phyloP scores from a whole-genome alignment of 1,284 basidiomycete genomes.

The Melampsora medusae region DNA sequence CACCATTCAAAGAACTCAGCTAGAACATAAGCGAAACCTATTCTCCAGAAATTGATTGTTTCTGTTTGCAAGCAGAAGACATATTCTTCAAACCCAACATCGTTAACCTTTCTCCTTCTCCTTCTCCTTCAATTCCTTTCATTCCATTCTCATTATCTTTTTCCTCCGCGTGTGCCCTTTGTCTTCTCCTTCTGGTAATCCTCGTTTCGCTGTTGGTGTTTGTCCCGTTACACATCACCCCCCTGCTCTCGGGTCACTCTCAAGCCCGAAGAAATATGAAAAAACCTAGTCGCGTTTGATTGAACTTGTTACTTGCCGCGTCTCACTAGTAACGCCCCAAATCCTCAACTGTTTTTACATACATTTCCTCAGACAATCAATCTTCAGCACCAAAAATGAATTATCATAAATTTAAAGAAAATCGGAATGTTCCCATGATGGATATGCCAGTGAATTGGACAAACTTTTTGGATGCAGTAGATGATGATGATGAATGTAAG shows the following conservation, averaged over 20 bases:
- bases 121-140: neutral
- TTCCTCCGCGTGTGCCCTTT: neutral
- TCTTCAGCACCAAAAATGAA: neutral
- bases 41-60: neutral
- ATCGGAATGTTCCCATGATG: neutral
- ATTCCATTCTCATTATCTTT: neutral
- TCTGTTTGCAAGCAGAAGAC: neutral
- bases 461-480: neutral
- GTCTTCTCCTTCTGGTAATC: constrained; percentile 6
- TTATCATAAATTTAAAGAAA: neutral
- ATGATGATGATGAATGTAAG: constrained; percentile 5
- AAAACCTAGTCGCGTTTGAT: too few species aligned
- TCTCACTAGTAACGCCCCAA: too few species aligned
- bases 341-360: too few species aligned
- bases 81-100: neutral
- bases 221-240: constrained; percentile 57
- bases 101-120: neutral
- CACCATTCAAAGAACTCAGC: too few species aligned
- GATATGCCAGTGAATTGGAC: neutral
- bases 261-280: too few species aligned
- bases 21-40: too few species aligned
- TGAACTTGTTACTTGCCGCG: too few species aligned
- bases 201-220: constrained; percentile 56
- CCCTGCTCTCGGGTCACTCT: too few species aligned
- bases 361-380: too few species aligned